Evolutionary conservation across 179 eudicot species (phyloP).

Genomic region (Spergularia azorica): DNA sequence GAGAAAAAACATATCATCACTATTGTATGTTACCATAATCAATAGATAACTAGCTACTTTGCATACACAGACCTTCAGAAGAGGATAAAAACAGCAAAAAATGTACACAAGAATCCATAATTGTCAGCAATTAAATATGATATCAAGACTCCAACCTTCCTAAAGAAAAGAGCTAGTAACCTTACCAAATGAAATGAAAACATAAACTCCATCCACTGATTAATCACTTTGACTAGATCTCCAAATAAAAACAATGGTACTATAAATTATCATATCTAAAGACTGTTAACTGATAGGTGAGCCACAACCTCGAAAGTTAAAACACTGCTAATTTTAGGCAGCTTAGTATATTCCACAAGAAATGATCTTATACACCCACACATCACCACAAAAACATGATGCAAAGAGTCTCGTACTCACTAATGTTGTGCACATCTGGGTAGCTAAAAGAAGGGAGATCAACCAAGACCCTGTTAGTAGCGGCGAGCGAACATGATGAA

Average conservation of each 20-base stretch:
- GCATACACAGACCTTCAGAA: slow-evolving; percentile 5
- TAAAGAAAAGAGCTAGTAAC: background rate
- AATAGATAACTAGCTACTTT: background rate
- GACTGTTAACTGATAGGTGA: background rate
- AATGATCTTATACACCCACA: background rate
- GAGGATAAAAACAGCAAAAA: background rate
- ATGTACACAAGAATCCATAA: background rate
- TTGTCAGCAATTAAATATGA: background rate
- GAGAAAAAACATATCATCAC: slow-evolving; percentile 20
- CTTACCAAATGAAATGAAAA: background rate
- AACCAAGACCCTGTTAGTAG: too few relatives aligned
- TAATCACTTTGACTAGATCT: background rate
- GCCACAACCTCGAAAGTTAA: background rate
- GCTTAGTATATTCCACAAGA: too few relatives aligned
- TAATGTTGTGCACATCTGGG: background rate
- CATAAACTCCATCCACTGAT: background rate
- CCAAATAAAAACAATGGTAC: background rate
- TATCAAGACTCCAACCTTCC: background rate
- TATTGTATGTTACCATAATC: background rate
- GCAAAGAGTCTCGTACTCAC: background rate
- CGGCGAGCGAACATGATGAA: background rate
- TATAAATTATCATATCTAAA: background rate
- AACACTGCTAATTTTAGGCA: too few relatives aligned
- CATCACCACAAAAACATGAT: background rate
- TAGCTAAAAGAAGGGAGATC: too few relatives aligned